phyloP scores from a whole-genome alignment of 2,329 filamentous ascomycete species.

The Aspergillus puulaauensis region DNA sequence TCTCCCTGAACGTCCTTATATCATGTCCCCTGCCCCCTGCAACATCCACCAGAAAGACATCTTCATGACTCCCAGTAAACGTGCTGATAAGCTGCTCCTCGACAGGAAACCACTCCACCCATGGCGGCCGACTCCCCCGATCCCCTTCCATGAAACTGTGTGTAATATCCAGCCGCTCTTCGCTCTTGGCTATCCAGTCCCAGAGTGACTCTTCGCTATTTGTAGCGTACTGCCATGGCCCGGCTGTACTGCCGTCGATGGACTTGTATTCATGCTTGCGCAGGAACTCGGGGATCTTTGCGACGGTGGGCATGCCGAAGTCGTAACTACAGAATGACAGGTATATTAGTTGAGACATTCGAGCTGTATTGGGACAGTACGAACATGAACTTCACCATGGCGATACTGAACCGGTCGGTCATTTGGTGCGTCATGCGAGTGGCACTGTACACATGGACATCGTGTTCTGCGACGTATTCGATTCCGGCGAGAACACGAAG shows the following conservation, averaged over 20 bases:
- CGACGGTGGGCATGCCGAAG: conserved; percentile 5
- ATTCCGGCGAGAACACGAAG: conserved; percentile 17
- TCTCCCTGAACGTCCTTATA: not conserved
- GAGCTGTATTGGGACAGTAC: no score
- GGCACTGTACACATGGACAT: conserved; percentile 10
- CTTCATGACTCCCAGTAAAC: not conserved
- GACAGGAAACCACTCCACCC: conserved; percentile 16
- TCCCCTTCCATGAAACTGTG: conserved; percentile 15
- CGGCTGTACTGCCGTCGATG: conserved; percentile 7
- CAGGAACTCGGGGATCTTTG: conserved; percentile 15
- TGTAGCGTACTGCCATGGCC: conserved; percentile 17
- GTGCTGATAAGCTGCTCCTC: not conserved
- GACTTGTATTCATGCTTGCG: conserved; percentile 7
- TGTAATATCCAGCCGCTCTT: not conserved
- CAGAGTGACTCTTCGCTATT: not conserved
- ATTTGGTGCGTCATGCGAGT: conserved; percentile 16
- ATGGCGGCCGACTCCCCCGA: conserved; percentile 7
- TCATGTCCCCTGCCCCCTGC: conserved; percentile 12
- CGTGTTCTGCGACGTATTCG: conserved; percentile 17
- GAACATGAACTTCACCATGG: conserved; percentile 16
- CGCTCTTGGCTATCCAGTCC: conserved; percentile 7
- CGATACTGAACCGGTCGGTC: conserved; percentile 7
- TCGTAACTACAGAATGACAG: conserved; percentile 10
- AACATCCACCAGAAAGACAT: conserved; percentile 11
- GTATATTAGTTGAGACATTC: not conserved